Evolutionary conservation across 2,329 filamentous ascomycete genomes (phyloP).

Genomic region (Colletotrichum cuscutae): DNA sequence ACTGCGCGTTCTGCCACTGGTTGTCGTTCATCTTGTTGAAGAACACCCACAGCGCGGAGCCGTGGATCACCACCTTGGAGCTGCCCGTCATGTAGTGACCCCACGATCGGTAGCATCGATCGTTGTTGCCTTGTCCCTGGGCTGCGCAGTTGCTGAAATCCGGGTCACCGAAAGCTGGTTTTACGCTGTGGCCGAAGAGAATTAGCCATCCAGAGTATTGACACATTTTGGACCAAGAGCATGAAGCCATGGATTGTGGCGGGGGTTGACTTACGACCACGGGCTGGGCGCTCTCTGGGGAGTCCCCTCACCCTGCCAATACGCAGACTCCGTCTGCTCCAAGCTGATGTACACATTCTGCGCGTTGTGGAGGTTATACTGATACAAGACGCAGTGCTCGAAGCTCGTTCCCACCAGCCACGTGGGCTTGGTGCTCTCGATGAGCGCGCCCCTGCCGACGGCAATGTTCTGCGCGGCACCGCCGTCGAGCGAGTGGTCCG

Average conservation of each 20-base stretch:
- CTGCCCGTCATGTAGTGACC: slow-evolving; percentile 37
- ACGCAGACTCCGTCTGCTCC: slow-evolving; percentile 59
- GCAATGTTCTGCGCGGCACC: slow-evolving; percentile 50
- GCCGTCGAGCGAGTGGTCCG: slow-evolving; percentile 63
- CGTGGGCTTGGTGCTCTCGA: slow-evolving; percentile 58
- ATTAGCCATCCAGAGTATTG: slow-evolving; percentile 33
- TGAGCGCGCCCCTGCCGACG: slow-evolving; percentile 57
- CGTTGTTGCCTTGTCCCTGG: slow-evolving; percentile 35
- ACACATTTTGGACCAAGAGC: slow-evolving; percentile 44
- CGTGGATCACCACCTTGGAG: slow-evolving; percentile 44
- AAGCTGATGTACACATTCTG: slow-evolving; percentile 54
- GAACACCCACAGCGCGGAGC: slow-evolving; percentile 48
- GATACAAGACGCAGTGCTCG: slow-evolving; percentile 63
- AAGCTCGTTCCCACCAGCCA: slow-evolving; percentile 64
- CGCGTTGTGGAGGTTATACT: slow-evolving; percentile 60
- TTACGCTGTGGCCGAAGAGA: slow-evolving; percentile 23
- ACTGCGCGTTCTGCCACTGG: slow-evolving; percentile 37
- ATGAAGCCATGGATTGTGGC: slow-evolving; percentile 31
- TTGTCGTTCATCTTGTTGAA: slow-evolving; percentile 45
- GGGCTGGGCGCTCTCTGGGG: slow-evolving; percentile 49
- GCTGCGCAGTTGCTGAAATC: slow-evolving; percentile 38
- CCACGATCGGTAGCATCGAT: slow-evolving; percentile 42
- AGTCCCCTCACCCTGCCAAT: slow-evolving; percentile 48
- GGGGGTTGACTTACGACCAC: slow-evolving; percentile 41
- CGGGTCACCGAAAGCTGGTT: slow-evolving; percentile 36